These are phyloP conservation scores for Diaporthe helianthi DNA, from an alignment of 2,329 filamentous ascomycete genomes.

Conservation along the genomic window DNA sequence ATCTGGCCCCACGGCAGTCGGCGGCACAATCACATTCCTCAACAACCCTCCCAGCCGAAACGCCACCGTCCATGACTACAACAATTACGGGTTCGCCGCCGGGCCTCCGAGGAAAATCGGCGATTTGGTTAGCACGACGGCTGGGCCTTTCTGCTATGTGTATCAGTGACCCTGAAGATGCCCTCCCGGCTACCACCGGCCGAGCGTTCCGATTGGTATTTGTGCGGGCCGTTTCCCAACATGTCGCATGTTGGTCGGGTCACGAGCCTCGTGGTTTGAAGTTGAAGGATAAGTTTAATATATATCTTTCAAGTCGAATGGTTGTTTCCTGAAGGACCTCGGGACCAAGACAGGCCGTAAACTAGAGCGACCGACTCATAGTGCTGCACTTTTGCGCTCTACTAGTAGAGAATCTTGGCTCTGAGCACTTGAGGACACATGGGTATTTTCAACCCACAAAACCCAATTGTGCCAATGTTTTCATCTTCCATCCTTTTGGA, in stretches of 20 bases:
- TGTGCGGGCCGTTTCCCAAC: not conserved
- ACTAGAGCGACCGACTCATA: too few species aligned
- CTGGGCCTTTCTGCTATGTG: constrained; percentile 32
- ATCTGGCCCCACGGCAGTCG: constrained; percentile 21
- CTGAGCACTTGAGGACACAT: not conserved
- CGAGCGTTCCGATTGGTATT: not conserved
- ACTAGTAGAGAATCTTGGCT: not conserved
- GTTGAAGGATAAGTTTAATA: not conserved
- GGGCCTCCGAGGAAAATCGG: not conserved
- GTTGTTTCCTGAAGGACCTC: too few species aligned
- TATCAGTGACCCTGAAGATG: constrained; percentile 25
- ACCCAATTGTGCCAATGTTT: not conserved
- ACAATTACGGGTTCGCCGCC: constrained; percentile 22
- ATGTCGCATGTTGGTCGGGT: not conserved
- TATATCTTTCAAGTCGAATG: not conserved
- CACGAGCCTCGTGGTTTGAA: not conserved
- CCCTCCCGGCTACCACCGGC: too few species aligned
- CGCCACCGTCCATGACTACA: not conserved
- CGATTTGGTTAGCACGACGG: not conserved
- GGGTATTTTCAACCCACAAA: not conserved
- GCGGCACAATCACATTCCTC: constrained; percentile 25
- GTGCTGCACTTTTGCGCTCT: too few species aligned
- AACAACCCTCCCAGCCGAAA: not conserved
- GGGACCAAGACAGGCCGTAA: too few species aligned
- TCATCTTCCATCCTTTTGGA: not conserved